Base-by-base conservation (phyloP, 2,329 filamentous ascomycete genomes). In the Fusarium mangiferae region DNA sequence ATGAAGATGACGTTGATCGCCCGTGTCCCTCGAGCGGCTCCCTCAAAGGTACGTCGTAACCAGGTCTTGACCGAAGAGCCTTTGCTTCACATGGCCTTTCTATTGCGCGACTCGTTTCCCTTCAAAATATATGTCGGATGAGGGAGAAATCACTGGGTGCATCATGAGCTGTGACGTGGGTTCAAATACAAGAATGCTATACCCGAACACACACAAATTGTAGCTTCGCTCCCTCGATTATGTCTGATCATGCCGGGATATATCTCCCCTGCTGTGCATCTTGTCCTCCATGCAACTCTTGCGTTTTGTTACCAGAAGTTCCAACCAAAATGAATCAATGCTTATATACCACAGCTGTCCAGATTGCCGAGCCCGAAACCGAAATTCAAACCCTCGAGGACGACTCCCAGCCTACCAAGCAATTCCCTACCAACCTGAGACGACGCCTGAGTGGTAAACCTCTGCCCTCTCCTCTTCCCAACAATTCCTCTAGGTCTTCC, bases 281-380 rank as follows among this genome's bases (percentile, higher is more conserved):
- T 24, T 30, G 33, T 22, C 11, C 12, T 14, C 30, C 24, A 51
- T 49, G 11, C 55, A 30, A 48, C 54, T 44, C 60, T 66, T 55
- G 13, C 60, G 41, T n/a, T 28, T 28, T 36, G 28, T 26, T 14
- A 26, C 41, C 33, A 51, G 28, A 44, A n/a, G 17, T 35, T 30
- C 35, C 49, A 55, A 35, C 22, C 36, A 30, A 49, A 33, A 26
- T 58, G 18, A 49, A 42, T 7, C 41, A 51, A 55, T 62, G 76
- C 80, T 80, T 67, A 78, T 71, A 78, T 59, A 64, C 33, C 49
- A 56, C 65, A 82, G 88, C 88, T 64, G 89, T 90, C 61, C 88
- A 90, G 77, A 90, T 90, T 67, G 86, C 88, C 52, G 88, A 90
- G 75, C 87, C 88, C 24, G 79, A 78, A 26, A 77, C 79, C 41